Conservation (phyloP, 306 rosid species). For the Trifolium pratense region DNA sequence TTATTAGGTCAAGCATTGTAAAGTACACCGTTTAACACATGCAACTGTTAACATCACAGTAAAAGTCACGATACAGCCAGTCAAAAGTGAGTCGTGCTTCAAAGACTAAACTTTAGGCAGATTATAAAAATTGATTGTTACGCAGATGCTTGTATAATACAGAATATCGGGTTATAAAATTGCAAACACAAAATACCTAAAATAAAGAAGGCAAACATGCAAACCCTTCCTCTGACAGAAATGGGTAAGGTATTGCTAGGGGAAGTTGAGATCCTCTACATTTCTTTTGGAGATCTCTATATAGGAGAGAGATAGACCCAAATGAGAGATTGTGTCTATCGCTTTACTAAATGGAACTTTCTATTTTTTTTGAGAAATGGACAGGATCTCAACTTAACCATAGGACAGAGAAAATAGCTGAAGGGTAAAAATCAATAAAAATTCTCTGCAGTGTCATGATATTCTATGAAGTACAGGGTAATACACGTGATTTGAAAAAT, state of each 20-base stretch:
- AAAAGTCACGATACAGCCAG: slow-evolving; percentile 11
- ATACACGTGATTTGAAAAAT: slow-evolving; percentile 26
- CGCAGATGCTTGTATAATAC: slow-evolving; percentile 26
- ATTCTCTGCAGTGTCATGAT: background rate
- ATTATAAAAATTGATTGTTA: slow-evolving; percentile 10
- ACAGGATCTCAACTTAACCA: background rate
- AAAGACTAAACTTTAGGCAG: slow-evolving; percentile 20
- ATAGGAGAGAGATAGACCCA: background rate
- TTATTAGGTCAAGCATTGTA: slow-evolving; percentile 29
- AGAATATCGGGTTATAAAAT: background rate
- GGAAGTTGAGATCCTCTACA: background rate
- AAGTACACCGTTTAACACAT: slow-evolving; percentile 13
- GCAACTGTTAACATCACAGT: background rate
- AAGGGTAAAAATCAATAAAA: slow-evolving; percentile 23
- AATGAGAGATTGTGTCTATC: background rate
- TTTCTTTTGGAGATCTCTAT: background rate
- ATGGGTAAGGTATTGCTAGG: slow-evolving; percentile 4
- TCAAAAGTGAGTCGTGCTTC: background rate
- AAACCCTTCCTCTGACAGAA: slow-evolving; percentile 14
- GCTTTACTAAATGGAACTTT: background rate
- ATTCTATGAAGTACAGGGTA: slow-evolving; percentile 17
- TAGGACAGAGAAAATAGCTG: slow-evolving; percentile 8
- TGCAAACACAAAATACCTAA: slow-evolving; percentile 14
- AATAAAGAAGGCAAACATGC: slow-evolving; percentile 32
- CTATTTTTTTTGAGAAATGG: background rate